Conservation (phyloP, 2,329 filamentous ascomycete species). For the Penicillium hesseltinei region DNA sequence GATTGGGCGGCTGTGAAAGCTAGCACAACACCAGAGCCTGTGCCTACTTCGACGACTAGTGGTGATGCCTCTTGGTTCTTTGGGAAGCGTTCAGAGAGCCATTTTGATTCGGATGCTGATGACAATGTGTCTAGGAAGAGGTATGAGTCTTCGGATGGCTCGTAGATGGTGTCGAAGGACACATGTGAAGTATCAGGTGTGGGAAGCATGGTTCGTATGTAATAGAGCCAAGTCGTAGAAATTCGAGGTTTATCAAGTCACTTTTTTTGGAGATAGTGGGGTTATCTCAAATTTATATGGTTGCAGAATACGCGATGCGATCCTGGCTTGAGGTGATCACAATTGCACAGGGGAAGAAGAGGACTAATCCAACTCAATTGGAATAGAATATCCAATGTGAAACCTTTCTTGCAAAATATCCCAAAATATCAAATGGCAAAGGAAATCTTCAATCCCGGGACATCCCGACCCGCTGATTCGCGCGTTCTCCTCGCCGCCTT, state of each 20-base stretch:
- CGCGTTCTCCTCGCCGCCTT: constrained; percentile 24
- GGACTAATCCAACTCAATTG: too few species aligned
- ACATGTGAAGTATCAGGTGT: constrained; percentile 94
- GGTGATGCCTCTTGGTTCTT: constrained; percentile 40
- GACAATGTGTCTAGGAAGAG: constrained; percentile 90
- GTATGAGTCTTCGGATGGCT: constrained; percentile 94
- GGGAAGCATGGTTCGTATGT: constrained; percentile 67
- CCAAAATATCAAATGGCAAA: neutral
- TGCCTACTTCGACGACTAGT: constrained; percentile 79
- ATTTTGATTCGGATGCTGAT: constrained; percentile 63
- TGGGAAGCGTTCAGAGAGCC: constrained; percentile 64
- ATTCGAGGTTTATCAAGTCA: neutral
- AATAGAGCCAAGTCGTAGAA: neutral
- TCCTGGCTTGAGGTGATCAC: neutral
- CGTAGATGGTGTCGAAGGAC: constrained; percentile 83
- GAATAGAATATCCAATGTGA: neutral
- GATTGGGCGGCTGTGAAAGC: constrained; percentile 81
- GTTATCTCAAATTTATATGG: neutral
- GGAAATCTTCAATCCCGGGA: constrained; percentile 1
- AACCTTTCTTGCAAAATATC: neutral
- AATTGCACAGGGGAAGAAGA: too few species aligned
- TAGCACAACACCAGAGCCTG: constrained; percentile 90
- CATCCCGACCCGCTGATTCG: constrained; percentile 18
- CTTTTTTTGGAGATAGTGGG: constrained; percentile 4
- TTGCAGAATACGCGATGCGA: neutral